phyloP scores from a whole-genome alignment of 768 basidiomycete genomes.

The Pleurotus ostreatus region DNA sequence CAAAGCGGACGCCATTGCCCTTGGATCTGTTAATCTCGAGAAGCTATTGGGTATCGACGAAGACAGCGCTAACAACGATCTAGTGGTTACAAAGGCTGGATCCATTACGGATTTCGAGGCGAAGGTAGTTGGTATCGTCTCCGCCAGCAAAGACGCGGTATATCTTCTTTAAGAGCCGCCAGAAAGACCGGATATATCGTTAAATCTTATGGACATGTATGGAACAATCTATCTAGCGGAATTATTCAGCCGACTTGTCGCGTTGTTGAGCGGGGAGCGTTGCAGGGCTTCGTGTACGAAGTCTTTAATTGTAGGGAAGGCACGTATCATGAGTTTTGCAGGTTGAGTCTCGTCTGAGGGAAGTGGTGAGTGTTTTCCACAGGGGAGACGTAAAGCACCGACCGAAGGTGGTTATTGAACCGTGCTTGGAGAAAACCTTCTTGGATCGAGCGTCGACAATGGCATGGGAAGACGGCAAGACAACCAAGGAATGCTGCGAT shows the following conservation, averaged over 20 bases:
- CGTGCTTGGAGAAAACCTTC: constrained; percentile 58
- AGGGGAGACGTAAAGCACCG: constrained; percentile 13
- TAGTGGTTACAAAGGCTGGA: constrained; percentile 33
- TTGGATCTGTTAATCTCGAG: constrained; percentile 40
- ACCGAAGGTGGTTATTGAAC: constrained; percentile 63
- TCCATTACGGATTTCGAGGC: constrained; percentile 34
- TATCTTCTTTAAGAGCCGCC: constrained; percentile 15
- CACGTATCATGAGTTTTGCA: constrained; percentile 68
- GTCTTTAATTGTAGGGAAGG: constrained; percentile 58
- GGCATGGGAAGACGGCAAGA: constrained; percentile 62
- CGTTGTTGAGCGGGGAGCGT: constrained; percentile 3
- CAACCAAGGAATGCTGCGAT: constrained; percentile 65
- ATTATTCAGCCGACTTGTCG: constrained; percentile 5
- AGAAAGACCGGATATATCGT: not conserved
- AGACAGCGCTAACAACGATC: constrained; percentile 25
- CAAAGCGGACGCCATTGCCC: constrained; percentile 29
- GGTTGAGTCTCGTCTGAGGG: constrained; percentile 62
- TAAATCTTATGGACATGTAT: not conserved
- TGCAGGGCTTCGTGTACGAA: constrained; percentile 42
- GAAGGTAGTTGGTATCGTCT: constrained; percentile 37
- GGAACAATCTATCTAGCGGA: not conserved
- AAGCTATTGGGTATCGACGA: constrained; percentile 32
- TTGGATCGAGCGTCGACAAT: constrained; percentile 38
- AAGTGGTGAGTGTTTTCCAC: not conserved
- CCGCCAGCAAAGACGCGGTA: constrained; percentile 19